Evolutionary conservation across 805 yeast genomes (phyloP).

Genomic region (Suhomyces xylopsoci): DNA sequence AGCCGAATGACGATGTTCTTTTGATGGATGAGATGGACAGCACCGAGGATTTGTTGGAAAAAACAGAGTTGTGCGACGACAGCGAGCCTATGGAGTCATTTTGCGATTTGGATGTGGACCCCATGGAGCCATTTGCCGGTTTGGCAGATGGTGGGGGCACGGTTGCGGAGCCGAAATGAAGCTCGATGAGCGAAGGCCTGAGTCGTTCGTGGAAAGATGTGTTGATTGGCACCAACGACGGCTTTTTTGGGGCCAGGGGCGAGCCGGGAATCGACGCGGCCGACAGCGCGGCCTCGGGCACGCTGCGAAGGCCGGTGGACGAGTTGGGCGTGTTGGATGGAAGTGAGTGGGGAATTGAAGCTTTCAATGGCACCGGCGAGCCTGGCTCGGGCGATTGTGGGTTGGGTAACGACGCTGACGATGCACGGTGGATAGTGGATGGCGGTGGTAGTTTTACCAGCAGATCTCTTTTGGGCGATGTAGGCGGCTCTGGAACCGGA

Average conservation of each 20-base stretch:
- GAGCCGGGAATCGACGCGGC: slow-evolving; percentile 11
- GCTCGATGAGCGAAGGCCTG: slow-evolving; percentile 36
- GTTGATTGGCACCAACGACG: slow-evolving; percentile 15
- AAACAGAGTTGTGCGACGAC: slow-evolving; percentile 29
- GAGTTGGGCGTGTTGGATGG: not conserved
- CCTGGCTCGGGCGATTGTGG: slow-evolving; percentile 5
- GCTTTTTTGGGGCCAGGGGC: slow-evolving; percentile 10
- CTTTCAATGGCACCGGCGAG: not conserved
- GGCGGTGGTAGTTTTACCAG: slow-evolving; percentile 20
- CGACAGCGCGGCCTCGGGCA: slow-evolving; percentile 6
- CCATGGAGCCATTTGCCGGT: not conserved
- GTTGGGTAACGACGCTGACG: slow-evolving; percentile 4
- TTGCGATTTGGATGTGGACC: slow-evolving; percentile 5
- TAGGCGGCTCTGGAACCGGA: not conserved
- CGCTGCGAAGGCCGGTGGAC: slow-evolving; percentile 11
- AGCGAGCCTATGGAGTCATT: slow-evolving; percentile 27
- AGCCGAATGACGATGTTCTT: slow-evolving; percentile 28
- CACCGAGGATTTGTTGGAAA: slow-evolving; percentile 35
- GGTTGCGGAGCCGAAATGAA: slow-evolving; percentile 17
- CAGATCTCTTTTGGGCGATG: slow-evolving; percentile 1
- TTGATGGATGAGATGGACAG: slow-evolving; percentile 28
- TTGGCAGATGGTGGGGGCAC: not conserved
- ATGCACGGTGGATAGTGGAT: slow-evolving; percentile 14
- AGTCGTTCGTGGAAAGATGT: slow-evolving; percentile 25
- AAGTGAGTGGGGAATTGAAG: not conserved